Evolutionary conservation across 768 basidiomycete species (phyloP).

Genomic region (Hygrocybe punicea): DNA sequence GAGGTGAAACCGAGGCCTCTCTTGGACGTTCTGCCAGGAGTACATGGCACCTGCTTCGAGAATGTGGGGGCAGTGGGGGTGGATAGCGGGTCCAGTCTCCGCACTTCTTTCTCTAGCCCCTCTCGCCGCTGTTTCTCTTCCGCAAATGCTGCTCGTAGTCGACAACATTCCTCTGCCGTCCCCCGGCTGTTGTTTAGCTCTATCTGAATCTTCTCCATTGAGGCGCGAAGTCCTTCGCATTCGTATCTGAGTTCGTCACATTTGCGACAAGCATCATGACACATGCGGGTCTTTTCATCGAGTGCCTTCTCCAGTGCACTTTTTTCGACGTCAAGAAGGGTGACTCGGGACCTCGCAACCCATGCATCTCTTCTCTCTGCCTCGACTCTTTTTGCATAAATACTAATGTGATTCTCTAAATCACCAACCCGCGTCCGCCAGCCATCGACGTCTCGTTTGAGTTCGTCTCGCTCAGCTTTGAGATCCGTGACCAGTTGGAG

Average conservation of each 20-base stretch:
- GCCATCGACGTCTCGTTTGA: constrained; percentile 83
- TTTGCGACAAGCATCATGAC: constrained; percentile 3
- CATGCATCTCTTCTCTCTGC: constrained; percentile 79
- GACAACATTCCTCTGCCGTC: constrained; percentile 13
- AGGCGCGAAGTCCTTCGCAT: constrained; percentile 26
- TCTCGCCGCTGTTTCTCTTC: constrained; percentile 41
- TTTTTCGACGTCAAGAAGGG: constrained; percentile 67
- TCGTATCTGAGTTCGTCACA: constrained; percentile 30
- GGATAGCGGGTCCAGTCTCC: constrained; percentile 37
- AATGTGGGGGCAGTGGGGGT: constrained; percentile 47
- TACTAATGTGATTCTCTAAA: constrained; percentile 64
- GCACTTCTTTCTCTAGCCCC: constrained; percentile 55
- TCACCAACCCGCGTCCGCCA: constrained; percentile 78
- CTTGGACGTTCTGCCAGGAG: constrained; percentile 27
- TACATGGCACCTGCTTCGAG: constrained; percentile 18
- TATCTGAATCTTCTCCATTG: neutral
- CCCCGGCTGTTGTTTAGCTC: constrained; percentile 1
- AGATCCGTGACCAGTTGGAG: constrained; percentile 69
- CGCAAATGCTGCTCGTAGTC: constrained; percentile 24
- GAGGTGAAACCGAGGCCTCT: constrained; percentile 56
- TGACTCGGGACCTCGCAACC: constrained; percentile 72
- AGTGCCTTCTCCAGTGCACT: constrained; percentile 50
- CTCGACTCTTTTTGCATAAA: constrained; percentile 68
- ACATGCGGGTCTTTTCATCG: constrained; percentile 18
- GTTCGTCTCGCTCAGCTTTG: constrained; percentile 84